These are phyloP conservation scores for Chlorella vulgaris DNA, from an alignment of 139 green algal species.

Conservation along the genomic window DNA sequence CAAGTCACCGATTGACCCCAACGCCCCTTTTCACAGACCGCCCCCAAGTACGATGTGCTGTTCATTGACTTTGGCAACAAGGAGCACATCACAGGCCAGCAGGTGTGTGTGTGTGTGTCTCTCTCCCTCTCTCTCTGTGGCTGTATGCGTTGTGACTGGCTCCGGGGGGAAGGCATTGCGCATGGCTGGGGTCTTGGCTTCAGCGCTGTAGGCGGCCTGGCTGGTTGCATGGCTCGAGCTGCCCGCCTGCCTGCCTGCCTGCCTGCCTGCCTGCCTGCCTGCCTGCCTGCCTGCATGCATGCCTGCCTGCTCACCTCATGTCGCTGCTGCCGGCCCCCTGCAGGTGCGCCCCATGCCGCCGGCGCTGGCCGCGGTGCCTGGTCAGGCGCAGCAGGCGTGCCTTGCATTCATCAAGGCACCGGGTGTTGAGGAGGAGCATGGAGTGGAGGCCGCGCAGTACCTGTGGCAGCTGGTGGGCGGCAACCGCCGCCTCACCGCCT, in stretches of 20 bases:
- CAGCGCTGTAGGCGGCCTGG: too few species aligned
- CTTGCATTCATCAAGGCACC: constrained; percentile 72
- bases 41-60: constrained; percentile 74
- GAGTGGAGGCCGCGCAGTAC: constrained; percentile 59
- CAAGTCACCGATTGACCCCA: too few species aligned
- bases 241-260: too few species aligned
- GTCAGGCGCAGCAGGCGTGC: constrained; percentile 59
- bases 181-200: too few species aligned
- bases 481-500: constrained; percentile 35
- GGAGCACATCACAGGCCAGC: constrained; percentile 50
- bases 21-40: too few species aligned
- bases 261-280: too few species aligned
- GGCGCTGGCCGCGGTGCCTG: constrained; percentile 72
- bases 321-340: background rate
- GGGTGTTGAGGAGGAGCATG: constrained; percentile 62
- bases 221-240: too few species aligned
- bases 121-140: too few species aligned
- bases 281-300: background rate
- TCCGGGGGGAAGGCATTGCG: too few species aligned
- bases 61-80: constrained; percentile 97
- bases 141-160: too few species aligned
- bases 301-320: background rate
- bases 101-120: background rate
- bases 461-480: constrained; percentile 44
- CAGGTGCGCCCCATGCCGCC: constrained; percentile 68